Base-by-base conservation (phyloP, 2,329 filamentous ascomycete genomes). In the Cytospora schulzeri region DNA sequence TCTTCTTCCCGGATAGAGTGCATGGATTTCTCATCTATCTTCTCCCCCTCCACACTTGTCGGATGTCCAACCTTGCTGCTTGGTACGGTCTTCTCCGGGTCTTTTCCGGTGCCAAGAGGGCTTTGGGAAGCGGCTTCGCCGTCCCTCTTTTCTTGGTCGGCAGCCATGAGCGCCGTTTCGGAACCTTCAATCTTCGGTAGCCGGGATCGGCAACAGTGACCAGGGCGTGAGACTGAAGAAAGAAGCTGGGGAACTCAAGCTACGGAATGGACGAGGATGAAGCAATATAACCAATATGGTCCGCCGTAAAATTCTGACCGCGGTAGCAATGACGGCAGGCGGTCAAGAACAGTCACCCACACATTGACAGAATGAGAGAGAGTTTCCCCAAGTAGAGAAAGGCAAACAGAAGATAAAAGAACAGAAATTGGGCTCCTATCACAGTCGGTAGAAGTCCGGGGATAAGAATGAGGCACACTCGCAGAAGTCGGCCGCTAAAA, bases 61-160 rank as follows among this genome's bases (percentile, higher is more conserved):
- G 28, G 28, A 29, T 19, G 22, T 9, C 22, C 22, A 62, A 17
- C 9, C 9, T 41, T 28, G 58, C 22, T 22, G 11, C 14, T 48
- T 26, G 28, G 3, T 33, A n/a, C 8, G 45, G 8, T n/a, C 51
- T 53, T 56, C 29, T 62, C 54, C 19, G 15, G 15, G 31, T 56
- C 41, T 8, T 48, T 48, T 15, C 29, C 22, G 22, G 19, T 41
- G 54, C 48, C 50, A 45, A 33, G 59, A 22, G 26, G 5, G 4
- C 4, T 15, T n/a, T 38, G 35, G 29, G 22, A 50, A 31, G 55
- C 57, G 53, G 48, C 54, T 35, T 45, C 41, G 61, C 62, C 57
- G 45, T 60, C 48, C 12, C 28, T 61, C 26, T 45, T 53, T 35
- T 64, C 64, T 56, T 58, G 56, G 45, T 50, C 60, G 53, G 52